Base-by-base conservation (phyloP, 1,284 basidiomycete species). In the Rhodotorula mucilaginosa region DNA sequence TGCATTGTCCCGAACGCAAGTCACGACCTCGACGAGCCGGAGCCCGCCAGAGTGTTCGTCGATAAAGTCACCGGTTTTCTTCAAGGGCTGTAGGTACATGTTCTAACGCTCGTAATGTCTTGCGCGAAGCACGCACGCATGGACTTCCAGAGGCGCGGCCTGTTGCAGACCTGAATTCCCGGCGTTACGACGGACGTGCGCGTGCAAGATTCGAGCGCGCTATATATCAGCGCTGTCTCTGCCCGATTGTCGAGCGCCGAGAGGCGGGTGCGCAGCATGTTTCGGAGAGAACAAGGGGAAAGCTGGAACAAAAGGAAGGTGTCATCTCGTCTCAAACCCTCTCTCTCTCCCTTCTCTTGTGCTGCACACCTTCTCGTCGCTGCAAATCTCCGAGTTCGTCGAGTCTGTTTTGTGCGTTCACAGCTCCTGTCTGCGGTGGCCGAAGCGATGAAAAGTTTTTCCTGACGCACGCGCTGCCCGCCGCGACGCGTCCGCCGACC, bases 11-110 rank as follows among this genome's bases (percentile, higher is more conserved):
- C 34, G 2, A 56, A 54, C 23, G 66, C 54, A 12, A 19, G 8
- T n/a, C 66, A 67, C 66, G 26, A 58, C n/a, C 29, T 67, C 21
- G 46, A 13, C 29, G 39, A 49, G 31, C 59, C 52, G n/a, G 21
- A 18, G n/a, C 60, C 34, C 18, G 31, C 47, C n/a, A 18, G 18
- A 16, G 39, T 23, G 16, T 29, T 63, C 48, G 39, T n/a, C 5
- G 26, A 51, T 10, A 39, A 16, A 21, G 66, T 67, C 3, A 46
- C 49, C 21, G 29, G n/a, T 8, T 61, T 67, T 16, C 51, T 67
- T 5, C 21, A 16, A 29, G 52, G 2, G 5, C 31, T 67, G 59
- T 67, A 57, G 21, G 10, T 8, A 23, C 49, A 21, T 8, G 19
- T 51, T 51, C 13, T 23, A 13, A n/a, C 51, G 10, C 39, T 52